Percentiles rank a stretch among this genome's conserved stretches.
phyloP scores from a whole-genome alignment of 306 rosid species.

The Fragaria ananassa region DNA sequence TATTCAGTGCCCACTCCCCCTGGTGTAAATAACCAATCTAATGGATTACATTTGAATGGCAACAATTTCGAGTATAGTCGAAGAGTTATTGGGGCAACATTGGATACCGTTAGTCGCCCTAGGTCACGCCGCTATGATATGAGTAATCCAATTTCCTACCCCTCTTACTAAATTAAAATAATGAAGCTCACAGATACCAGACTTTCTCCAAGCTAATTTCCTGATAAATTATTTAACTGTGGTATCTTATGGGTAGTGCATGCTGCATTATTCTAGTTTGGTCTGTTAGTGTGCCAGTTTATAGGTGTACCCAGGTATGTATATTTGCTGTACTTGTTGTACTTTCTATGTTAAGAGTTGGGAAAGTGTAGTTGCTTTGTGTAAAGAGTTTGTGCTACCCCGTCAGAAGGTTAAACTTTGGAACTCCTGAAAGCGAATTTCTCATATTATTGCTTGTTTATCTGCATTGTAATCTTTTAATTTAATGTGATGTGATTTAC shows the following conservation, averaged over 20 bases:
- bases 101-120: slow-evolving; percentile 60
- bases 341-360: background rate
- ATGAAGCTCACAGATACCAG: slow-evolving; percentile 27
- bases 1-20: slow-evolving; percentile 47
- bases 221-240: background rate
- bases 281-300: background rate
- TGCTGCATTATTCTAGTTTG: background rate
- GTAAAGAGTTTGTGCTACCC: background rate
- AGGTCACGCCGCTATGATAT: slow-evolving; percentile 61
- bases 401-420: background rate
- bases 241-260: background rate
- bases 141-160: slow-evolving; percentile 46
- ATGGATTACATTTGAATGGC: slow-evolving; percentile 53
- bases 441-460: background rate
- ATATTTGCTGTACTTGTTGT: background rate
- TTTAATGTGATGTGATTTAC: background rate
- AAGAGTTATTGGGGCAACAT: slow-evolving; percentile 53
- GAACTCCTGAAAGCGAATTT: background rate
- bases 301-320: slow-evolving; percentile 11
- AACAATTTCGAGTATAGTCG: slow-evolving; percentile 65
- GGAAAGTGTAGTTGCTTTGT: slow-evolving; percentile 1
- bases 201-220: slow-evolving; percentile 24
- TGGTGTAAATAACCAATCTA: slow-evolving; percentile 53
- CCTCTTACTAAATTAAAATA: slow-evolving; percentile 34
- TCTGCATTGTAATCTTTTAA: background rate